Base-by-base conservation (phyloP, 306 rosid genomes). In the Cucurbita maxima region DNA sequence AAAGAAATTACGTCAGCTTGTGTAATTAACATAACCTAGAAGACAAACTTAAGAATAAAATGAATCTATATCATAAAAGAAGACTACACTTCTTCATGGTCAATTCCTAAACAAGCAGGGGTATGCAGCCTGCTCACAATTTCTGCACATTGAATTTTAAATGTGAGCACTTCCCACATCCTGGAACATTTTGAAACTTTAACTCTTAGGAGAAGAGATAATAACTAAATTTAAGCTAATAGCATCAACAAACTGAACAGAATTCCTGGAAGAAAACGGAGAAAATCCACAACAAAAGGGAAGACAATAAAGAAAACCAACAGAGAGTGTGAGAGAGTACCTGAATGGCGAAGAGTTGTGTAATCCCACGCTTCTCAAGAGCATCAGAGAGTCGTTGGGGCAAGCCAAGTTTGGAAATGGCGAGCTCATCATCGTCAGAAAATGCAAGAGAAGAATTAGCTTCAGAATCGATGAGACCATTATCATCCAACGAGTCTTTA, bases 291-390 rank as follows among this genome's bases (percentile, higher is more conserved):
- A 10, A 45, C 10, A 45, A 45, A 45, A 0, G 14, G 37, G 15
- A 20, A 12, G 5, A 11, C 5, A 48, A 3, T 1, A 10, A 58
- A 59, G 66, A 22, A 40, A 51, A 45, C 14, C 7, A 37, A 69
- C 5, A 51, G 53, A 58, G 71, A 18, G 61, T 7, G 30, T 59
- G 6, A n/a, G 30, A 71, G 9, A n/a, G 7, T 15, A 89, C 99
- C 86, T 94, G 99, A 78, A 94, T 94, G 44, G 99, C 97, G 80
- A 94, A 94, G 75, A 94, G 99, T 11, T 74, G 59, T 10, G 86
- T 81, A 84, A 94, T 94, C 76, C 97, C 97, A 34, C 99, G 96
- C 44, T 62, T 82, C 40, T 71, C 75, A 22, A 94, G 94, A 7
- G 92, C 22, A 3, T 86, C 88, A 2, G 87, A 86, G 13, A 94